Evolutionary conservation across 345 rosid genomes (phyloP), one percentile per base, ranked within the genome.

Genomic region (thale cress (Arabidopsis thaliana)): DNA sequence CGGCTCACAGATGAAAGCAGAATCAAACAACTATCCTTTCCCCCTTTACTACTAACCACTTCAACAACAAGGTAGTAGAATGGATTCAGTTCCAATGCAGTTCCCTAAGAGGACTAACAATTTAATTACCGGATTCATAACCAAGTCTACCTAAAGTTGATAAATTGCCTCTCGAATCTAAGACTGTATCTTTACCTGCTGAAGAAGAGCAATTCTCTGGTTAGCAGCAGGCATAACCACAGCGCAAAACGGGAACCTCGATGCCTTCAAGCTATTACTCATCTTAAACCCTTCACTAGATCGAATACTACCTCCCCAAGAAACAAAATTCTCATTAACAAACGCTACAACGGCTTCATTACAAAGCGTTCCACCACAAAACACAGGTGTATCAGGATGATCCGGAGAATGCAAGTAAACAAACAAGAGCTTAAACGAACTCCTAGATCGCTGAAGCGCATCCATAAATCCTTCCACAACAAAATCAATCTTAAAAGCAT

Each of bases 231-330:
- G 89, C 98, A 93, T 96, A 62, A 96, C 97, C 28, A 93, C 88
- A n/a, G 99, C 98, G 51, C 97, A 91, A 76, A 93, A 96, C 1
- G 99, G 99, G 60, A 84, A 96, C 72, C 97, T 79, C 0, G 98
- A 93, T 0, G 98, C 99, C 79, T 96, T 96, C 89, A 93, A 89
- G 84, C 98, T 93, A 70, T 88, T 89, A 67, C 99, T 93, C 98
- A 96, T 96, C 85, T 96, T 96, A 83, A 96, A 96, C 25, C 99
- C 99, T 83, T 96, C 99, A 61, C 97, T 96, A 59, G 88, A 87
- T 64, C 97, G 85, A 73, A 96, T 89, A 69, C 89, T 93, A 37
- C 98, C 98, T 16, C 99, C 99, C 98, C 99, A 93, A 1, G 89
- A 69, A 6, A 96, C 93, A 50, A 96, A 96, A 71, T 96, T 96